phyloP scores from a whole-genome alignment of 2,329 filamentous ascomycete species.

The Lasiodiplodia sp. region DNA sequence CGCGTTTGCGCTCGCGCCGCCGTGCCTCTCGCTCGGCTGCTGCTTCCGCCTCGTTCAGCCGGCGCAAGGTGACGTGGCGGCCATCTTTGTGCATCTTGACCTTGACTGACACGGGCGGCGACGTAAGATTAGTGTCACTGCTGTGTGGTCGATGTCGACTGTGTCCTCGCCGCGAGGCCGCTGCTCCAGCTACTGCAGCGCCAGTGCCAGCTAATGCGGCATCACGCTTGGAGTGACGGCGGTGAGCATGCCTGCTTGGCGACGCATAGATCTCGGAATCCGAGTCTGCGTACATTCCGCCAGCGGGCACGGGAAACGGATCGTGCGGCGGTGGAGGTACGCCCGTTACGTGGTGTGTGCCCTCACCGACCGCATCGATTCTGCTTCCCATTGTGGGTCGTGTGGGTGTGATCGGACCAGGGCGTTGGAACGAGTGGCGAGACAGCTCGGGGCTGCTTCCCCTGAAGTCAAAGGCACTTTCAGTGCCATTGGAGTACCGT shows the following conservation, averaged over 20 bases:
- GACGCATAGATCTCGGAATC: slow-evolving; percentile 49
- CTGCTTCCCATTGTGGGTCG: slow-evolving; percentile 39
- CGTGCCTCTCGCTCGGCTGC: slow-evolving; percentile 65
- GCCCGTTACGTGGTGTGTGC: slow-evolving; percentile 34
- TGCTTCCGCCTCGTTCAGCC: slow-evolving; percentile 68
- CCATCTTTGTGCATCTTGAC: slow-evolving; percentile 71
- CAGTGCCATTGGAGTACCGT: slow-evolving; percentile 47
- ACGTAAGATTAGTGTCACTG: slow-evolving; percentile 55
- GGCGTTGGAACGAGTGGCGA: slow-evolving; percentile 41
- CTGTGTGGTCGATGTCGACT: slow-evolving; percentile 42
- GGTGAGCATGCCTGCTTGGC: slow-evolving; percentile 45
- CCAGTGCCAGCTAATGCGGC: slow-evolving; percentile 25
- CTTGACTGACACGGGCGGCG: slow-evolving; percentile 69
- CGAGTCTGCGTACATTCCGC: slow-evolving; percentile 47
- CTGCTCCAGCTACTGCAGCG: slow-evolving; percentile 34
- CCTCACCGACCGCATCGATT: slow-evolving; percentile 32
- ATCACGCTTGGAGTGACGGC: slow-evolving; percentile 40
- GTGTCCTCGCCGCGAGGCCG: slow-evolving; percentile 39
- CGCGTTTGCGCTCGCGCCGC: slow-evolving; percentile 52
- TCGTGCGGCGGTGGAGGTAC: slow-evolving; percentile 41
- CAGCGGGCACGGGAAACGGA: slow-evolving; percentile 44
- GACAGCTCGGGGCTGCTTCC: slow-evolving; percentile 55
- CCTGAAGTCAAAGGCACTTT: slow-evolving; percentile 52
- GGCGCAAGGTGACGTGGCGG: slow-evolving; percentile 67
- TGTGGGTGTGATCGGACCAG: slow-evolving; percentile 30